phyloP scores from a whole-genome alignment of 2,329 filamentous ascomycete species.

The Epichloe gansuensis region DNA sequence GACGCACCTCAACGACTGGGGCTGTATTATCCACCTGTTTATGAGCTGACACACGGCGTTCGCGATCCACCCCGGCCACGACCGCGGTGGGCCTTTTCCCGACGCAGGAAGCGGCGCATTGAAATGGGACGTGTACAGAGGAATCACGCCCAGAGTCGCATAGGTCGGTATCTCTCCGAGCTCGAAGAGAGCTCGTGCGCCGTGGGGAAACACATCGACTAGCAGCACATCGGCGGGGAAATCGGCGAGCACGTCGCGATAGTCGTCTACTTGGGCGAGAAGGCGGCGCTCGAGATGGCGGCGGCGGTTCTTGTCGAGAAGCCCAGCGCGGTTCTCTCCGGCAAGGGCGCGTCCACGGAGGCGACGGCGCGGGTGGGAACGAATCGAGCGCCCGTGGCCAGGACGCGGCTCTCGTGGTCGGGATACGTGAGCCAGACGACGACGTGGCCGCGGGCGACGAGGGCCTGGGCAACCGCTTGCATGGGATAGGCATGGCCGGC shows the following conservation, averaged over 20 bases:
- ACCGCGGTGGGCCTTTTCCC: slow-evolving; percentile 14
- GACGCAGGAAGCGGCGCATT: slow-evolving; percentile 11
- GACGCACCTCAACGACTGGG: slow-evolving; percentile 16
- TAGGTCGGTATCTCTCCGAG: slow-evolving; percentile 23
- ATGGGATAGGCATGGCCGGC: slow-evolving; percentile 28
- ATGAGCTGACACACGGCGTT: slow-evolving; percentile 18
- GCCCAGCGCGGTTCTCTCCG: slow-evolving; percentile 15
- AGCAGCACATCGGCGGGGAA: slow-evolving; percentile 22
- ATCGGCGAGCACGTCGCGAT: slow-evolving; percentile 18
- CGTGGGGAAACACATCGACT: slow-evolving; percentile 26
- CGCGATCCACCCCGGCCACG: slow-evolving; percentile 13
- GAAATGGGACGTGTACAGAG: slow-evolving; percentile 22
- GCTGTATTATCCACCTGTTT: slow-evolving; percentile 15
- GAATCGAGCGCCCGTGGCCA: no score
- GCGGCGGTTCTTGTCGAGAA: slow-evolving; percentile 18
- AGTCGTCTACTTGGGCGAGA: slow-evolving; percentile 23
- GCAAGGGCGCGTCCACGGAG: slow-evolving; percentile 20
- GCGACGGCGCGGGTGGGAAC: slow-evolving; percentile 11
- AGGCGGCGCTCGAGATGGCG: slow-evolving; percentile 16
- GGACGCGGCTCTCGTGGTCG: slow-evolving; percentile 15
- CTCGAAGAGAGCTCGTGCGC: slow-evolving; percentile 23
- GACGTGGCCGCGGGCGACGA: slow-evolving; percentile 24
- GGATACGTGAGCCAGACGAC: slow-evolving; percentile 26
- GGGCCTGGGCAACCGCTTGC: slow-evolving; percentile 26
- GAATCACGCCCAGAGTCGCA: slow-evolving; percentile 27